These are phyloP conservation scores for Physcia stellaris DNA, from an alignment of 495 filamentous ascomycete species.

Conservation along the genomic window DNA sequence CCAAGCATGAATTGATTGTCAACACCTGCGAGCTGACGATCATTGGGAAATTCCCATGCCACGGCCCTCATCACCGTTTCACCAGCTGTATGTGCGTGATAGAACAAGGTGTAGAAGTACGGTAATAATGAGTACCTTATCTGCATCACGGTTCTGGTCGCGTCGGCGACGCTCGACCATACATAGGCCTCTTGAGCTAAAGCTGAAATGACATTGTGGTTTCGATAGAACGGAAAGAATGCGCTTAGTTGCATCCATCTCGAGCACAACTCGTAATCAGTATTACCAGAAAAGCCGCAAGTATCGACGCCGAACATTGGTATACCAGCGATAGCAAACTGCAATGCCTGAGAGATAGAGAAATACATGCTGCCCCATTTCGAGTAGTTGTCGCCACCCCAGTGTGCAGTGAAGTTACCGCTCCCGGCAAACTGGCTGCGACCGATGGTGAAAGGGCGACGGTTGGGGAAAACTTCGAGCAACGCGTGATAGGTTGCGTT, in stretches of 20 bases:
- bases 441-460: conserved; percentile 68
- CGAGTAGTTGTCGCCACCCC: conserved; percentile 75
- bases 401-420: conserved; percentile 66
- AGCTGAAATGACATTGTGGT: conserved; percentile 46
- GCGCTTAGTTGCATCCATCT: conserved; percentile 75
- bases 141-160: conserved; percentile 57
- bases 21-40: conserved; percentile 44
- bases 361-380: conserved; percentile 60
- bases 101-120: conserved; percentile 69
- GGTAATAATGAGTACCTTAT: conserved; percentile 65
- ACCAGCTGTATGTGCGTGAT: conserved; percentile 50
- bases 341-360: conserved; percentile 54
- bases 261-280: conserved; percentile 67
- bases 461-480: conserved; percentile 48
- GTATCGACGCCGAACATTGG: conserved; percentile 79
- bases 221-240: conserved; percentile 73
- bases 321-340: conserved; percentile 72
- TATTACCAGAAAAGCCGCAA: conserved; percentile 61
- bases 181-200: conserved; percentile 68
- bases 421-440: conserved; percentile 75
- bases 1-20: conserved; percentile 67
- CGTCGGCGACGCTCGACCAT: conserved; percentile 49
- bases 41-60: conserved; percentile 59
- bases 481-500: conserved; percentile 51
- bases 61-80: conserved; percentile 55